These are phyloP conservation scores for Globisporangium cystogenes DNA, from an alignment of 352 stramenopile genomes.

Conservation along the genomic window DNA sequence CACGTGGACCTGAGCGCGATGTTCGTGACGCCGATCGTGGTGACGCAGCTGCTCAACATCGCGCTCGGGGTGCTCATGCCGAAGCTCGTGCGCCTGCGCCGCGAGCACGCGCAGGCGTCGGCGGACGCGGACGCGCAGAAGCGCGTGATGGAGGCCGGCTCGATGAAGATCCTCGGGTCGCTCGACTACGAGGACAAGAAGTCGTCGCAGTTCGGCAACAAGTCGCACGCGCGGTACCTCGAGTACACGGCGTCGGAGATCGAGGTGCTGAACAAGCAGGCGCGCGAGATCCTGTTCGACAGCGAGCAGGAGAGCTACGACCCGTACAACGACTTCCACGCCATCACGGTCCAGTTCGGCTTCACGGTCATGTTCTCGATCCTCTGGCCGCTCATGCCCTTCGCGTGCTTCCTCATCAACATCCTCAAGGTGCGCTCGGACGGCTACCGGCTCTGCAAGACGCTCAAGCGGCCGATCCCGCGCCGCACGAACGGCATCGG, in stretches of 20 bases:
- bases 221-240: slow-evolving; percentile 56
- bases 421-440: slow-evolving; percentile 60
- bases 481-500: slow-evolving; percentile 70
- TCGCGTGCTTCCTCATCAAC: slow-evolving; percentile 71
- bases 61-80: slow-evolving; percentile 56
- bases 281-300: slow-evolving; percentile 65
- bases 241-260: slow-evolving; percentile 57
- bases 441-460: slow-evolving; percentile 62
- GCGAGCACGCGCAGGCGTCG: slow-evolving; percentile 45
- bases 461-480: slow-evolving; percentile 65
- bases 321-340: slow-evolving; percentile 74
- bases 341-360: slow-evolving; percentile 60
- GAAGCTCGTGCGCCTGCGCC: slow-evolving; percentile 59
- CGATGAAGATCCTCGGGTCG: slow-evolving; percentile 78
- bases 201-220: slow-evolving; percentile 67
- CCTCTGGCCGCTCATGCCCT: slow-evolving; percentile 69
- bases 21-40: slow-evolving; percentile 84
- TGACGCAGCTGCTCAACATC: slow-evolving; percentile 82
- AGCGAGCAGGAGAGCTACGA: slow-evolving; percentile 70
- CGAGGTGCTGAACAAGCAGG: slow-evolving; percentile 61
- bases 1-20: slow-evolving; percentile 83
- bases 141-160: slow-evolving; percentile 57
- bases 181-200: slow-evolving; percentile 76
- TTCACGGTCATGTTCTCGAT: slow-evolving; percentile 84
- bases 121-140: slow-evolving; percentile 66